Conservation (phyloP, 1,139 yeast genomes). For the Candida tropicalis region DNA sequence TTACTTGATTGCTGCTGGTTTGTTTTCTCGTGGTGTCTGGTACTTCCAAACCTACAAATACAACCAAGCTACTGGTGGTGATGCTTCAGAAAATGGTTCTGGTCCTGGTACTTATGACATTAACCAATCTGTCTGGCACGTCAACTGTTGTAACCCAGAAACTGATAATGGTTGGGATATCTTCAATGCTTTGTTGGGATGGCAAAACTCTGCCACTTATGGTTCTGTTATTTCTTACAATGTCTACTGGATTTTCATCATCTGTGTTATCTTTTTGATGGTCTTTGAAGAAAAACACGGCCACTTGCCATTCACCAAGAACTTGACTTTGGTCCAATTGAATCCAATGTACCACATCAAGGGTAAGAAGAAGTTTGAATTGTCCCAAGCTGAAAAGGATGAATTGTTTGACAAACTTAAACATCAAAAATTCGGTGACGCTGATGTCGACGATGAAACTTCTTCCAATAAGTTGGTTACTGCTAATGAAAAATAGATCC, state of each 20-base stretch:
- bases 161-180: slow-evolving; percentile 87
- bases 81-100: slow-evolving; percentile 79
- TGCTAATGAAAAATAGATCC: slow-evolving; percentile 2
- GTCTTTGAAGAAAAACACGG: slow-evolving; percentile 63
- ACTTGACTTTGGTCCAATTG: slow-evolving; percentile 53
- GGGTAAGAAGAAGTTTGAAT: slow-evolving; percentile 63
- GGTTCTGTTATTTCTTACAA: slow-evolving; percentile 82
- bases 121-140: slow-evolving; percentile 76
- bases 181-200: slow-evolving; percentile 80
- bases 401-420: slow-evolving; percentile 51
- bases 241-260: slow-evolving; percentile 71
- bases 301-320: slow-evolving; percentile 44
- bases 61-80: slow-evolving; percentile 71
- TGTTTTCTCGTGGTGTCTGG: slow-evolving; percentile 87
- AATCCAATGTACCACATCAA: slow-evolving; percentile 75
- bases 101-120: slow-evolving; percentile 90
- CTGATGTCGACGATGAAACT: slow-evolving; percentile 16
- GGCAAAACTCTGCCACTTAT: slow-evolving; percentile 90
- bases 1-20: slow-evolving; percentile 80
- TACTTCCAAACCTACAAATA: slow-evolving; percentile 66
- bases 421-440: slow-evolving; percentile 21
- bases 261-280: slow-evolving; percentile 54
- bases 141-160: slow-evolving; percentile 88
- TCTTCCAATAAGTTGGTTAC: slow-evolving; percentile 4
- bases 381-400: slow-evolving; percentile 53